Evolutionary conservation across 2,329 filamentous ascomycete genomes (phyloP), one percentile per base, ranked within the genome.

Genomic region (Colletotrichum simmondsii): DNA sequence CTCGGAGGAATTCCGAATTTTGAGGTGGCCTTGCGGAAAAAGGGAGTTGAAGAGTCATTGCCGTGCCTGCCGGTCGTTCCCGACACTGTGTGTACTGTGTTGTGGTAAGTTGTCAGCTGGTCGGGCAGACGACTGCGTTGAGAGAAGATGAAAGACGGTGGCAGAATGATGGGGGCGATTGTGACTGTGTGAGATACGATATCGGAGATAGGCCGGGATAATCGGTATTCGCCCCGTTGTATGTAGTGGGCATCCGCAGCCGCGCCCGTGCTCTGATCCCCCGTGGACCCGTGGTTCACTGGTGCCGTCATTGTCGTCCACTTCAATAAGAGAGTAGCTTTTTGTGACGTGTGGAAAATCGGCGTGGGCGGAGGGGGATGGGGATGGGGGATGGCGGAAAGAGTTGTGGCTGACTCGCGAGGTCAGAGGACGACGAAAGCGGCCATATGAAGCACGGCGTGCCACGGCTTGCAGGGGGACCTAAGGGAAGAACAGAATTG

Each of bases 121-220:
- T 28, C 32, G 24, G 7, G 7, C 32, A 14, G 24, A 16, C 59
- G 46, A 46, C 32, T 12, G 11, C 32, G 32, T 35, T 35, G 53
- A 58, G 57, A 28, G 24, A 56, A 35, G 68, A 26, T n/a, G 60
- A 53, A 16, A 30, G 30, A 57, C 22, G 5, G 32, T n/a, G 54
- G 28, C 19, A 73, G 61, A 68, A 53, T 10, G 26, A 16, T 30
- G 32, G 69, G 52, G 64, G 58, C 64, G 54, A 35, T n/a, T 56
- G 11, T 12, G 32, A 35, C 42, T 7, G 3, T 7, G 37, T 19
- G 37, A 63, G 30, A 73, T 68, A 73, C 73, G 70, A 71, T 73
- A 73, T 75, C 74, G 74, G 74, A 75, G 70, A 73, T 75, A 73
- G 64, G 35, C 70, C 66, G 70, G 73, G 35, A 42, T 42, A 42